Evolutionary conservation across 441 rosid genomes (phyloP).

Genomic region (Metrosideros polymorpha): DNA sequence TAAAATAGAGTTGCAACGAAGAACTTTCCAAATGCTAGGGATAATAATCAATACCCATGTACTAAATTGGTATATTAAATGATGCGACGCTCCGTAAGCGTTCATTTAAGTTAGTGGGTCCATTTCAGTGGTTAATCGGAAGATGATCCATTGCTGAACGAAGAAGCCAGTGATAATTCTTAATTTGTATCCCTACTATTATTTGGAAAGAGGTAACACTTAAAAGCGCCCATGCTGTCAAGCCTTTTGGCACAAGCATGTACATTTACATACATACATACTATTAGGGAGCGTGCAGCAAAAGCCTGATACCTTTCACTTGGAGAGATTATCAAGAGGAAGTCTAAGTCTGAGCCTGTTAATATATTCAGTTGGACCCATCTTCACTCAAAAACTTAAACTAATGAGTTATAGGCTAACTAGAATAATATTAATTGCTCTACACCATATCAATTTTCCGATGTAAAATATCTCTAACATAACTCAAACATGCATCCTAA

Average conservation of each 20-base stretch:
- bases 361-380: too few relatives aligned
- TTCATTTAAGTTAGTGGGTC: not conserved
- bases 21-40: not conserved
- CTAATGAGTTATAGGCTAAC: too few relatives aligned
- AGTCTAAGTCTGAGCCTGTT: too few relatives aligned
- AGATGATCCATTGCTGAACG: not conserved
- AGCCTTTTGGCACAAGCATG: not conserved
- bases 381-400: too few relatives aligned
- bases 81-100: not conserved
- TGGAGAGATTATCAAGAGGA: too few relatives aligned
- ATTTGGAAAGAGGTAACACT: not conserved
- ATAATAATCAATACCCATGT: not conserved
- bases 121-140: not conserved
- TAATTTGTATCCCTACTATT: not conserved
- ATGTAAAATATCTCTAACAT: too few relatives aligned
- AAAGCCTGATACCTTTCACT: too few relatives aligned
- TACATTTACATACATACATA: not conserved
- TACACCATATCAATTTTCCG: too few relatives aligned
- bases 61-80: not conserved
- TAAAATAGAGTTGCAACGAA: not conserved
- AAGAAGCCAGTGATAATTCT: not conserved
- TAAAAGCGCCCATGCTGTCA: not conserved
- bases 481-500: too few relatives aligned
- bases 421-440: too few relatives aligned
- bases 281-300: too few relatives aligned